Evolutionary conservation across 2,329 filamentous ascomycete genomes (phyloP), one percentile per base, ranked within the genome.

Genomic region (Botryotinia calthae): DNA sequence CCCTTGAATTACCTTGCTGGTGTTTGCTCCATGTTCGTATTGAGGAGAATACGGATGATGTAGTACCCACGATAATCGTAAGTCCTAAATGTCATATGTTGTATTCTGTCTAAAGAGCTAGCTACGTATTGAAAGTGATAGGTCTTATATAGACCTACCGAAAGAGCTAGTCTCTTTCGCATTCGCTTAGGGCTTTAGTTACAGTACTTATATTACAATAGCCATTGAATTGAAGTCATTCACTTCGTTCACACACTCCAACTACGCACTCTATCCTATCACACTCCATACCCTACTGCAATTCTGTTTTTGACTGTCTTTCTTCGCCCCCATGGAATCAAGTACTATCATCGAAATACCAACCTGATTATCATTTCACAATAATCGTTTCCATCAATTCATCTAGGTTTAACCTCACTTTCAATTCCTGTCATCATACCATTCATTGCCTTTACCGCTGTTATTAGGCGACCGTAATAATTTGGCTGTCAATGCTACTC

Each of bases 401-500:
- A 37, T 37, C 34, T 46, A 42, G 51, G n/a, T 25, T 22, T 42
- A 9, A n/a, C 37, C 20, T 59, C 66, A 44, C 66, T 69, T 46
- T 37, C 66, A 12, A 46, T 46, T 28, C n/a, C 51, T n/a, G 22
- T 59, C 37, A 59, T 28, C 34, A 42, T 22, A 58, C 40, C 14
- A 31, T 44, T 58, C 14, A 31, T 44, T 58, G 42, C 31, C 20
- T 31, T 44, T 5, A 2, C 51, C 37, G 5, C 42, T 72, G 37
- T 75, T 81, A 56, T 84, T 82, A 68, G 84, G 85, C 2, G 92
- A 82, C 92, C 91, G 94, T 65, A 88, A 87, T 6, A 94, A 87
- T 79, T 92, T 92, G 7, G 91, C 90, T 0, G 91, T 94, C 5
- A 94, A 89, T 59, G 91, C 89, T 54, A 88, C 87, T 0, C 91